Conservation (phyloP, 73 alveolate species). For the Paramecium octaurelia region DNA sequence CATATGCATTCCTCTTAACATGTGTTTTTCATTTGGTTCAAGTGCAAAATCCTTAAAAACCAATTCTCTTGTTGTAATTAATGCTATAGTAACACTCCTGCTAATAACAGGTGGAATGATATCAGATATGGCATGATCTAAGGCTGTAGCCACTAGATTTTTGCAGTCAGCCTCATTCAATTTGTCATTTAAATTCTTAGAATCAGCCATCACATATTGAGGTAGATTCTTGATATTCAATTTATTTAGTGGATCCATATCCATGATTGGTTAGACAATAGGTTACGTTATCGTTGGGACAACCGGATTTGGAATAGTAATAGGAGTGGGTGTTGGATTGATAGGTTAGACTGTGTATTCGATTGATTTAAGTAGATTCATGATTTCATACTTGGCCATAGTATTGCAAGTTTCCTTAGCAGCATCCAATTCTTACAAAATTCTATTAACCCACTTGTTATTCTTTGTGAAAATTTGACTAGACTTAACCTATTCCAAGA, state of each 20-base stretch:
- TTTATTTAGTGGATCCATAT: neutral
- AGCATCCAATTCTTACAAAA: neutral
- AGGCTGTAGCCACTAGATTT: slow-evolving; percentile 76
- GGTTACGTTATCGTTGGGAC: neutral
- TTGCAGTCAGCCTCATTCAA: slow-evolving; percentile 60
- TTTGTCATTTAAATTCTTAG: neutral
- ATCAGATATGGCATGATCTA: slow-evolving; percentile 86
- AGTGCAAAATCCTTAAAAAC: slow-evolving; percentile 94
- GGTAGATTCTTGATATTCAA: neutral
- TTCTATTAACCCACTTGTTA: slow-evolving; percentile 86
- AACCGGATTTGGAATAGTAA: neutral
- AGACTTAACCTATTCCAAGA: slow-evolving; percentile 74
- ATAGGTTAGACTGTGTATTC: neutral
- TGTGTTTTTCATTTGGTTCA: slow-evolving; percentile 88
- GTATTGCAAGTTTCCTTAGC: neutral
- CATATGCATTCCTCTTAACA: slow-evolving; percentile 86
- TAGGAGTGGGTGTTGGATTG: slow-evolving; percentile 8
- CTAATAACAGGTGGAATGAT: slow-evolving; percentile 96
- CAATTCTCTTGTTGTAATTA: slow-evolving; percentile 95
- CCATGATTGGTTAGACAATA: neutral
- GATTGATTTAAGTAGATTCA: neutral
- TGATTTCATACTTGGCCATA: slow-evolving; percentile 32
- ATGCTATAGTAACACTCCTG: slow-evolving; percentile 96
- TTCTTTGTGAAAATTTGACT: slow-evolving; percentile 75
- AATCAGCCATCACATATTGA: slow-evolving; percentile 30